These are phyloP conservation scores for Picochlorum sp. DNA, from an alignment of 139 green algal species.

Conservation along the genomic window DNA sequence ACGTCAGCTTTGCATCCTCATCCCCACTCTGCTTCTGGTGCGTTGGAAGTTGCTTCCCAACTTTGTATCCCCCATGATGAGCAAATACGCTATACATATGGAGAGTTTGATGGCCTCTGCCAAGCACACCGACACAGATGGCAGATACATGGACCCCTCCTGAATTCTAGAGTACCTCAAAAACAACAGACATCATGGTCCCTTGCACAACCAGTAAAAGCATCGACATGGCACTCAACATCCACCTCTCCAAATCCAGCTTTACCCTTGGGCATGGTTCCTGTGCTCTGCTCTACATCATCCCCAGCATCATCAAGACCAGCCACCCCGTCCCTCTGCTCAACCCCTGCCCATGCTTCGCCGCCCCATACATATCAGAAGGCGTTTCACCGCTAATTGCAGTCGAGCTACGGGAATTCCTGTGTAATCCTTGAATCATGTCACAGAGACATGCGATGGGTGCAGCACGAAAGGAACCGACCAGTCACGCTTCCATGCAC, in stretches of 20 bases:
- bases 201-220: slow-evolving; percentile 40
- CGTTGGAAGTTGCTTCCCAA: not conserved
- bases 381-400: too few species aligned
- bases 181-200: slow-evolving; percentile 35
- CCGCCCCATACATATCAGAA: not conserved
- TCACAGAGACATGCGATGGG: too few species aligned
- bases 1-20: not conserved
- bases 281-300: too few species aligned
- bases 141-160: slow-evolving; percentile 32
- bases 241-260: not conserved
- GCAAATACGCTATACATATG: slow-evolving; percentile 37
- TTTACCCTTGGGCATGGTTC: too few species aligned
- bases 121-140: slow-evolving; percentile 37
- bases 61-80: slow-evolving; percentile 4
- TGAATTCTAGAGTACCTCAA: slow-evolving; percentile 36
- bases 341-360: not conserved
- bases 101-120: slow-evolving; percentile 46
- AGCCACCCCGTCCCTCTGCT: not conserved
- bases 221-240: slow-evolving; percentile 28
- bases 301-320: not conserved
- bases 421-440: too few species aligned
- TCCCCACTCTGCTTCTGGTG: not conserved
- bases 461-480: too few species aligned
- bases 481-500: not conserved
- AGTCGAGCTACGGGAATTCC: too few species aligned